Percentiles rank a stretch among this genome's conserved stretches.
These are phyloP conservation scores for Lecanicillium sp. DNA, from an alignment of 2,329 filamentous ascomycete species.

Conservation along the genomic window DNA sequence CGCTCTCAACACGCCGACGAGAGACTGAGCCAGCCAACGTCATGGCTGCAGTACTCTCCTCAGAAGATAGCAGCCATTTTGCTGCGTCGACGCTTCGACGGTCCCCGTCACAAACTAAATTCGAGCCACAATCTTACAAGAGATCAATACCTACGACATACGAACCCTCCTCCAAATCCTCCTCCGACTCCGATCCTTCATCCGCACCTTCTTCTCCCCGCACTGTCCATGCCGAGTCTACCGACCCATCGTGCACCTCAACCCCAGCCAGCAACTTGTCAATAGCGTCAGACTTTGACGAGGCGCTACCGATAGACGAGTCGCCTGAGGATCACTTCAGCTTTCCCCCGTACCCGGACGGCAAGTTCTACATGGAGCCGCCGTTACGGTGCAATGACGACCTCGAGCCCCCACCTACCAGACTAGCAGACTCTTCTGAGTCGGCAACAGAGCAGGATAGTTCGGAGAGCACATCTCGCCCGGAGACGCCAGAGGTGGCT, in stretches of 20 bases:
- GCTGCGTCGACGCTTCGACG: constrained; percentile 44
- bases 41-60: constrained; percentile 49
- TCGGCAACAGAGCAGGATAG: constrained; percentile 41
- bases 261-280: constrained; percentile 58
- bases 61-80: constrained; percentile 51
- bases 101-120: constrained; percentile 53
- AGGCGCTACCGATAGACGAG: constrained; percentile 34
- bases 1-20: too few relatives aligned
- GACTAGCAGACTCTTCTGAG: constrained; percentile 25
- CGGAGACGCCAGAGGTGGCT: constrained; percentile 46
- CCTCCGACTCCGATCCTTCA: constrained; percentile 39
- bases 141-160: constrained; percentile 41
- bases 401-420: constrained; percentile 35
- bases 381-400: constrained; percentile 26
- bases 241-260: constrained; percentile 49
- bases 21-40: neutral
- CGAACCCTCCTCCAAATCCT: constrained; percentile 30
- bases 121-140: constrained; percentile 35
- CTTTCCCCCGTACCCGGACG: constrained; percentile 36
- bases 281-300: constrained; percentile 48
- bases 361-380: constrained; percentile 32
- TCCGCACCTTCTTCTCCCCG: constrained; percentile 50
- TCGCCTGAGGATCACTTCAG: constrained; percentile 38
- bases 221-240: constrained; percentile 43
- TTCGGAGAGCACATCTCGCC: constrained; percentile 42